phyloP scores from a whole-genome alignment of 495 filamentous ascomycete genomes.

The Neurospora cerealis region DNA sequence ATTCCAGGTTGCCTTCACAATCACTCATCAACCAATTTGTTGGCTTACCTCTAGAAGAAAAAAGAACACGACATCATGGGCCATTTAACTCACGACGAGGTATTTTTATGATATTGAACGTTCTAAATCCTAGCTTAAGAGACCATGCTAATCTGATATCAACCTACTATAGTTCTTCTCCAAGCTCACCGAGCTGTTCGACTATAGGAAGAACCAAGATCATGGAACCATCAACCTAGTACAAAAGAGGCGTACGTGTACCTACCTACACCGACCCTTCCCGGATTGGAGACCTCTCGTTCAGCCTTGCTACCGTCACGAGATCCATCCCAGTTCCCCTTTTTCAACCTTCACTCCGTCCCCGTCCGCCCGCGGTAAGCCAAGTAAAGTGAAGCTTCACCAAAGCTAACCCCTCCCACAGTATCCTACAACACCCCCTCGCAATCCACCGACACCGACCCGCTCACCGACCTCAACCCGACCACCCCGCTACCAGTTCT shows the following conservation, averaged over 20 bases:
- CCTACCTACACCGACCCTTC: constrained; percentile 6
- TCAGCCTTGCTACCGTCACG: neutral
- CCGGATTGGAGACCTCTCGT: neutral
- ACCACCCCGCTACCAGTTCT: constrained; percentile 56
- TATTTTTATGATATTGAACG: constrained; percentile 19
- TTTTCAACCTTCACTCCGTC: neutral
- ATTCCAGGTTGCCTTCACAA: neutral
- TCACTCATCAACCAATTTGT: neutral
- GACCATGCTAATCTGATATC: constrained; percentile 7
- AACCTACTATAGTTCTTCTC: constrained; percentile 64
- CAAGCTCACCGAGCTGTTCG: constrained; percentile 65
- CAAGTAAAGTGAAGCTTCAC: constrained; percentile 4
- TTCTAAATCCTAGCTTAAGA: constrained; percentile 6
- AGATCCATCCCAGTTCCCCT: constrained; percentile 10
- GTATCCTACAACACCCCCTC: neutral
- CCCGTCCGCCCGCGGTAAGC: neutral
- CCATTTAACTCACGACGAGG: constrained; percentile 67
- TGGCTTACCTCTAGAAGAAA: neutral
- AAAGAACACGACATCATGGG: constrained; percentile 5
- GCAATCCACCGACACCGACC: constrained; percentile 20
- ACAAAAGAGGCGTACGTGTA: constrained; percentile 63
- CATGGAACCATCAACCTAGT: constrained; percentile 74
- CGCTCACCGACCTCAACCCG: constrained; percentile 45
- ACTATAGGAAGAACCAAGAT: constrained; percentile 51
- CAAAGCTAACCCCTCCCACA: constrained; percentile 1